Evolutionary conservation across 345 rosid species (phyloP).

Genomic region (Sonneratia alba): DNA sequence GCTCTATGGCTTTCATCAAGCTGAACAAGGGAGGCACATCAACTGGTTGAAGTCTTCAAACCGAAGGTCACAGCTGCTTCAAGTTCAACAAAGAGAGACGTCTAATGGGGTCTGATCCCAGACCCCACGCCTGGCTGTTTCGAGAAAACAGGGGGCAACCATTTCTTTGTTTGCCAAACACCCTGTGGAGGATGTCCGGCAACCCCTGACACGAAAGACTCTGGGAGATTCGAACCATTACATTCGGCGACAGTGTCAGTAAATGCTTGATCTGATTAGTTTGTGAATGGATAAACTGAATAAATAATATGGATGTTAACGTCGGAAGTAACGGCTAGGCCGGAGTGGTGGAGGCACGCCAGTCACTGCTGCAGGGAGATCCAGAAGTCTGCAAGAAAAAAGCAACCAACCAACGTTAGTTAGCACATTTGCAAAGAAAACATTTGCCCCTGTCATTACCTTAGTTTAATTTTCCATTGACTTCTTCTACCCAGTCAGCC

Average conservation of each 20-base stretch:
- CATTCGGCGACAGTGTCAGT: neutral
- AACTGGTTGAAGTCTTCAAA: too few relatives aligned
- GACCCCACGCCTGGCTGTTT: too few relatives aligned
- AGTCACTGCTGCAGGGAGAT: neutral
- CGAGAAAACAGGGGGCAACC: too few relatives aligned
- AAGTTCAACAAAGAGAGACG: too few relatives aligned
- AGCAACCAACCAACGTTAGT: neutral
- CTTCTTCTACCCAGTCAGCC: neutral
- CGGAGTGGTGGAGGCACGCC: neutral
- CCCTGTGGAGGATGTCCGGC: too few relatives aligned
- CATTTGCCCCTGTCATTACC: neutral
- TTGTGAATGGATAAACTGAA: neutral
- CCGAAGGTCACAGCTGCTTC: too few relatives aligned
- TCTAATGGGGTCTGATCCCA: too few relatives aligned
- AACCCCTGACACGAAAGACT: too few relatives aligned
- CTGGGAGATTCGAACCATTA: too few relatives aligned
- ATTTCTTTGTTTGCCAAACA: too few relatives aligned
- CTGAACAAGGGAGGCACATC: too few relatives aligned
- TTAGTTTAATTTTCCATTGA: neutral
- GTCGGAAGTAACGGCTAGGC: neutral
- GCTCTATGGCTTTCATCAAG: too few relatives aligned
- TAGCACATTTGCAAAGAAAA: neutral
- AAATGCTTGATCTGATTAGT: neutral
- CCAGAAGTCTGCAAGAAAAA: neutral
- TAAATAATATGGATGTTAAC: neutral